Evolutionary conservation across 139 green algal genomes (phyloP), one percentile per base, ranked within the genome.

Genomic region (Ulvella scutata): DNA sequence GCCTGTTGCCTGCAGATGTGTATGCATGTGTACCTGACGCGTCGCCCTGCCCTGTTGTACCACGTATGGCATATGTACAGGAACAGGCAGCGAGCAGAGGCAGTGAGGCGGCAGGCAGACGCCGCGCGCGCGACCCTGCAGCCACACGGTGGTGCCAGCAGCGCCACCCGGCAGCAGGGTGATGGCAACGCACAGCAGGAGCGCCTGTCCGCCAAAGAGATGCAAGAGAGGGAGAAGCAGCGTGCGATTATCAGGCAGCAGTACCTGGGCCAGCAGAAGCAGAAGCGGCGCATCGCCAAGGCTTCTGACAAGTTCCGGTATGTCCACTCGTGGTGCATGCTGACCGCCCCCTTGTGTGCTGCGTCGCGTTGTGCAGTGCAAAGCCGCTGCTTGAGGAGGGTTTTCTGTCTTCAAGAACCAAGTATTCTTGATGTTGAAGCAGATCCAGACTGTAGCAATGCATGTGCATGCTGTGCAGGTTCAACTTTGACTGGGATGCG

Each of bases 401-500:
- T n/a, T n/a, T n/a, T n/a, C n/a, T n/a, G n/a, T n/a, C n/a, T n/a
- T n/a, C n/a, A n/a, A n/a, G n/a, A n/a, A n/a, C n/a, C n/a, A n/a
- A n/a, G n/a, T n/a, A n/a, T n/a, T n/a, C n/a, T n/a, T n/a, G n/a
- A n/a, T n/a, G n/a, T n/a, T n/a, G n/a, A n/a, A n/a, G n/a, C n/a
- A n/a, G n/a, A n/a, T n/a, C n/a, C n/a, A n/a, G n/a, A n/a, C n/a
- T n/a, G n/a, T 59, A 26, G 21, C 17, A 59, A 59, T 20, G 40
- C 40, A 17, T 20, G 40, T 20, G 21, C 40, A 26, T 29, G 6
- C 13, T 67, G 13, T 67, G 51, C 78, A 85, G 83, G 59, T 97
- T 98, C 87, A 92, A 94, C 75, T 99, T 99, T 82, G 94, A 98
- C 84, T 99, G 94, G 94, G 91, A 97, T 61, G 89, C 86, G 4